Conservation (phyloP, 2,329 filamentous ascomycete species). For the Rhynchosporium secalis region DNA sequence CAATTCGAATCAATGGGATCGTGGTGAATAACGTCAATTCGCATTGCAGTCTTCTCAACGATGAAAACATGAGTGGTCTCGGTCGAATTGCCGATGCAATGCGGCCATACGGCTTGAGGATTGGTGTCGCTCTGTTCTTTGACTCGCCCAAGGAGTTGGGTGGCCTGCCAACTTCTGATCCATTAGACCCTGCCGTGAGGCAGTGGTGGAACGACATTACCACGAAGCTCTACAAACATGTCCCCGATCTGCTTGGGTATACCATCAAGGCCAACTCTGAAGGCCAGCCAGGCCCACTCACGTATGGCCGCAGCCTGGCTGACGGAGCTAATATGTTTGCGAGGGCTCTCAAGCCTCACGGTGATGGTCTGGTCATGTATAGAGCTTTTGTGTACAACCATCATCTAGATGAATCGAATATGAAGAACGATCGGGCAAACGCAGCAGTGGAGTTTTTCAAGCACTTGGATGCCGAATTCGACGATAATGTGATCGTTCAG, state of each 20-base stretch:
- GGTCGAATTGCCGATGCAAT: slow-evolving; percentile 63
- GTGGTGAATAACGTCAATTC: slow-evolving; percentile 75
- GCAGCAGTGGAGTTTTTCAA: slow-evolving; percentile 68
- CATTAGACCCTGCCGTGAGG: slow-evolving; percentile 59
- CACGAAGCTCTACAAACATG: slow-evolving; percentile 55
- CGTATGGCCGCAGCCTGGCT: slow-evolving; percentile 68
- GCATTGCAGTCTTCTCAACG: slow-evolving; percentile 56
- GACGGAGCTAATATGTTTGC: slow-evolving; percentile 71
- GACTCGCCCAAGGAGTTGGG: slow-evolving; percentile 60
- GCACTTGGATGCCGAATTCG: slow-evolving; percentile 63
- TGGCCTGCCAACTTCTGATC: slow-evolving; percentile 62
- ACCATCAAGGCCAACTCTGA: slow-evolving; percentile 73
- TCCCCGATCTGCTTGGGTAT: slow-evolving; percentile 69
- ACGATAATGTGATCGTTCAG: slow-evolving; percentile 70
- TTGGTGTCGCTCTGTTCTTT: slow-evolving; percentile 69
- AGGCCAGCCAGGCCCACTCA: slow-evolving; percentile 68
- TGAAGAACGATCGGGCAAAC: slow-evolving; percentile 68
- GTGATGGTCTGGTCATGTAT: slow-evolving; percentile 63
- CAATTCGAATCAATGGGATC: slow-evolving; percentile 64
- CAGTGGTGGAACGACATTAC: slow-evolving; percentile 64
- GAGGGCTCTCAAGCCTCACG: slow-evolving; percentile 54
- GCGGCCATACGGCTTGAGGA: slow-evolving; percentile 64
- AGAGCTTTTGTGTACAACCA: slow-evolving; percentile 71
- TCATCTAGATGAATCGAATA: slow-evolving; percentile 54
- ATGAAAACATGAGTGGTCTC: slow-evolving; percentile 60